Evolutionary conservation across 2,329 filamentous ascomycete species (phyloP).

Genomic region (Penicillium polonicum): DNA sequence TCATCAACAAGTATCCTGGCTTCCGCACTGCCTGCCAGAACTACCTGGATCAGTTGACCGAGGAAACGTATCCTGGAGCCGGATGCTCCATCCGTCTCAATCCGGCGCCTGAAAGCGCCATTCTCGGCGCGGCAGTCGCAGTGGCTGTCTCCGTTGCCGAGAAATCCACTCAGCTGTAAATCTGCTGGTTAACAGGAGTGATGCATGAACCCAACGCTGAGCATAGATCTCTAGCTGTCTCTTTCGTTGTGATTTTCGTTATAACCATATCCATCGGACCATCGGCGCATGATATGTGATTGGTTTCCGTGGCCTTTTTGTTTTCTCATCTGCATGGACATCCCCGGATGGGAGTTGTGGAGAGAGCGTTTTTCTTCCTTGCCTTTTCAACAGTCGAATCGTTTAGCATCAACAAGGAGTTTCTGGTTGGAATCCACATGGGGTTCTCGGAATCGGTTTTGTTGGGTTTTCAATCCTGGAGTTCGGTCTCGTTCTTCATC

Average conservation of each 20-base stretch:
- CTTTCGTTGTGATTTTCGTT: constrained; percentile 19
- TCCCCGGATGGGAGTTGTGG: not conserved
- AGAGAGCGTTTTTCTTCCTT: constrained; percentile 2
- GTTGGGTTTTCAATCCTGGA: constrained; percentile 6
- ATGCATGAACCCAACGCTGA: constrained; percentile 10
- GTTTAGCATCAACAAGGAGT: constrained; percentile 20
- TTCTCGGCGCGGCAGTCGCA: constrained; percentile 49
- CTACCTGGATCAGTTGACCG: constrained; percentile 44
- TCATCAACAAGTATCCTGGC: constrained; percentile 53
- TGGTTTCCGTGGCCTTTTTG: not conserved
- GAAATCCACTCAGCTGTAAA: constrained; percentile 14
- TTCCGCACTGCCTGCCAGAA: constrained; percentile 47
- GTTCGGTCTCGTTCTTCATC: constrained; percentile 9
- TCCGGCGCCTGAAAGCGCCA: constrained; percentile 45
- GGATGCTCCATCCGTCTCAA: constrained; percentile 40
- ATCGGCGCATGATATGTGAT: constrained; percentile 16
- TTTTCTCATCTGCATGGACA: constrained; percentile 7
- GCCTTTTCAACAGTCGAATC: not conserved
- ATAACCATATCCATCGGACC: constrained; percentile 9
- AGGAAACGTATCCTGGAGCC: constrained; percentile 26
- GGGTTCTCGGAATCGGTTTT: too few relatives aligned
- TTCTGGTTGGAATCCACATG: constrained; percentile 10
- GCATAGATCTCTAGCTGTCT: constrained; percentile 13
- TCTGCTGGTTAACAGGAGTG: constrained; percentile 1
- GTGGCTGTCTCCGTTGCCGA: constrained; percentile 45